Evolutionary conservation across 2,329 filamentous ascomycete genomes (phyloP).

Genomic region (Monosporascus sp.): DNA sequence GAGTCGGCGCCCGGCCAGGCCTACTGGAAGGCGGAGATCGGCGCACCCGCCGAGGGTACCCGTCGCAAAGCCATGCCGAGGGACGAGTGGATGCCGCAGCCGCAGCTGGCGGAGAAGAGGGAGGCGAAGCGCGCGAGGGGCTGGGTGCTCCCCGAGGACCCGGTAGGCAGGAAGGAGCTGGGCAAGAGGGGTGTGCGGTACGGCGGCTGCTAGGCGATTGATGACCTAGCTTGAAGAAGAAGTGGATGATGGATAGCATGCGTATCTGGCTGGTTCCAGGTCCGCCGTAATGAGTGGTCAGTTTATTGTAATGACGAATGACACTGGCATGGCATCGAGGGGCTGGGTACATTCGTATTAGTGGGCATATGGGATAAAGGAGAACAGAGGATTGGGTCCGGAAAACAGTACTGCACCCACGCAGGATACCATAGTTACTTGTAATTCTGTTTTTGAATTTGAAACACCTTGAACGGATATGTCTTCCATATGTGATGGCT

Average conservation of each 20-base stretch:
- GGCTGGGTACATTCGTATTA: too few relatives aligned
- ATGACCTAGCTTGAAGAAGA: neutral
- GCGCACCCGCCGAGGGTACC: slow-evolving; percentile 67
- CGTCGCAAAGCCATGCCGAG: slow-evolving; percentile 63
- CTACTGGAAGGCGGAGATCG: slow-evolving; percentile 65
- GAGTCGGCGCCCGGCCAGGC: slow-evolving; percentile 53
- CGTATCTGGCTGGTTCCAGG: neutral
- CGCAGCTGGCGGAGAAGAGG: slow-evolving; percentile 67
- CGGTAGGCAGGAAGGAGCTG: slow-evolving; percentile 65
- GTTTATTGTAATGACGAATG: too few relatives aligned
- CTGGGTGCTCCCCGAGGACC: slow-evolving; percentile 72
- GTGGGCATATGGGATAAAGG: too few relatives aligned
- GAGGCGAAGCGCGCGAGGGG: slow-evolving; percentile 68
- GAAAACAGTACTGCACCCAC: too few relatives aligned
- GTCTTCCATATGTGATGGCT: too few relatives aligned
- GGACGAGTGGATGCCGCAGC: slow-evolving; percentile 71
- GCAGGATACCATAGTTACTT: too few relatives aligned
- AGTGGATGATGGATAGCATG: too few relatives aligned
- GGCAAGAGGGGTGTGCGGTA: slow-evolving; percentile 61
- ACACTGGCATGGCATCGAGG: too few relatives aligned
- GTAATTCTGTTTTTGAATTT: too few relatives aligned
- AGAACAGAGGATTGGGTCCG: too few relatives aligned
- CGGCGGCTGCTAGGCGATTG: slow-evolving; percentile 31
- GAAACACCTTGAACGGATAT: too few relatives aligned
- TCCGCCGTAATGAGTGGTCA: neutral